Percentiles rank a stretch among this genome's conserved stretches.
phyloP scores from a whole-genome alignment of 108 stramenopile species.

The Aureococcus anophagefferens region DNA sequence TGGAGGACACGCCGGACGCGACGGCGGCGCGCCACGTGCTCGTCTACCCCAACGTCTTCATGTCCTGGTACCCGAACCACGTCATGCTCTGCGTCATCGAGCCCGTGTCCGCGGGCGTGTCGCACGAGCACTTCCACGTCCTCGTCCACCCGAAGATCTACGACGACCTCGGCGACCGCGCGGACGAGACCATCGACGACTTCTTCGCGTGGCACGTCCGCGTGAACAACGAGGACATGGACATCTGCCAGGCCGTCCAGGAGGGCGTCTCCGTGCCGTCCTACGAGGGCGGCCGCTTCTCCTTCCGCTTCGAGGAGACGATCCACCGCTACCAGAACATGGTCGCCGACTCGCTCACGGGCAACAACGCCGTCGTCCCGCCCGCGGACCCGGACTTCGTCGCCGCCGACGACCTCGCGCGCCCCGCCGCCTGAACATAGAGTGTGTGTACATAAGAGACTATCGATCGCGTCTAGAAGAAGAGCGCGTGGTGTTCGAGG shows the following conservation, averaged over 20 bases:
- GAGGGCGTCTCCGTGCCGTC: constrained; percentile 4
- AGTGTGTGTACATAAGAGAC: no score
- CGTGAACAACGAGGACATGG: constrained; percentile 10
- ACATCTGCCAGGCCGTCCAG: constrained; percentile 12
- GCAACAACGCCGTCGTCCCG: constrained; percentile 12
- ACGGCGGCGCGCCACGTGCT: constrained; percentile 1
- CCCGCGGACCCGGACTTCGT: no score
- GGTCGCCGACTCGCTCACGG: constrained; percentile 6
- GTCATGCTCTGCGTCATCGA: constrained; percentile 1
- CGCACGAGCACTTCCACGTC: constrained; percentile 6
- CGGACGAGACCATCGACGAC: no score
- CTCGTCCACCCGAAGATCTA: constrained; percentile 14
- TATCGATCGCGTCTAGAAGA: no score
- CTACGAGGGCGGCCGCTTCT: constrained; percentile 11
- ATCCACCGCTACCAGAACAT: constrained; percentile 18
- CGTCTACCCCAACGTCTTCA: constrained; percentile 15
- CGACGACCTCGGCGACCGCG: constrained; percentile 8
- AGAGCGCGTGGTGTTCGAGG: no score
- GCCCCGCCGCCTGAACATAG: no score
- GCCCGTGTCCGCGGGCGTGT: background rate
- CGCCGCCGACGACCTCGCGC: no score
- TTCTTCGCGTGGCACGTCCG: constrained; percentile 6
- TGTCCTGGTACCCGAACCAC: constrained; percentile 10
- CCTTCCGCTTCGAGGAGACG: constrained; percentile 20
- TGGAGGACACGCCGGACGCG: background rate